These are phyloP conservation scores for Hevea brasiliensis DNA, from an alignment of 345 rosid species.

Conservation along the genomic window DNA sequence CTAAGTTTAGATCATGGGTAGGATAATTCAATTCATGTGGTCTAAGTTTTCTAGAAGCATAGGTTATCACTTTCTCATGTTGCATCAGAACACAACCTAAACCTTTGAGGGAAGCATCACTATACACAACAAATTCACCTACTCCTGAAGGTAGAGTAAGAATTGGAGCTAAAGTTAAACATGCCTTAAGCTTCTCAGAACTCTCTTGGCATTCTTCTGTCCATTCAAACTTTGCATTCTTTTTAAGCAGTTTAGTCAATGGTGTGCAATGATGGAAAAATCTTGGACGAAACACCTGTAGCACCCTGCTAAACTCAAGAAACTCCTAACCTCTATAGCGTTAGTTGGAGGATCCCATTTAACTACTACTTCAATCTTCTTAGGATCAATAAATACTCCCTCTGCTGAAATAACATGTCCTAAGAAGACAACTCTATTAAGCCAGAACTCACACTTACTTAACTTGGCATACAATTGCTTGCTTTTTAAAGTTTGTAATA, in stretches of 20 bases:
- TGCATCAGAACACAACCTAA: background rate
- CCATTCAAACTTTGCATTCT: background rate
- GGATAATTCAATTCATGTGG: background rate
- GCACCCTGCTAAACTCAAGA: too few species aligned
- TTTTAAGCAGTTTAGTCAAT: background rate
- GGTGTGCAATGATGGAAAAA: background rate
- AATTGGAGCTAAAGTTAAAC: background rate
- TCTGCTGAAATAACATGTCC: too few species aligned
- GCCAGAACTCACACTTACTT: too few species aligned
- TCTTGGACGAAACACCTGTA: too few species aligned
- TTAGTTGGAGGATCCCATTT: too few species aligned
- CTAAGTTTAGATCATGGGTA: background rate
- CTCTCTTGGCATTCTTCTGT: background rate
- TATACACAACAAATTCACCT: background rate
- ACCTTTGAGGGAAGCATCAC: background rate
- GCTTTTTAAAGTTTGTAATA: too few species aligned
- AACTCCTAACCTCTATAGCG: too few species aligned
- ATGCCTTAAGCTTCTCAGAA: background rate
- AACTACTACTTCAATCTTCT: too few species aligned
- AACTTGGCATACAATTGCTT: too few species aligned
- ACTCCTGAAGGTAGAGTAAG: background rate
- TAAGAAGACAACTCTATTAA: too few species aligned
- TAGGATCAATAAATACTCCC: too few species aligned
- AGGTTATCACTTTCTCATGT: background rate
- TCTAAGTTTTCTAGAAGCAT: background rate